Base-by-base conservation (phyloP, 2,329 filamentous ascomycete genomes). In the Fusarium albidum region DNA sequence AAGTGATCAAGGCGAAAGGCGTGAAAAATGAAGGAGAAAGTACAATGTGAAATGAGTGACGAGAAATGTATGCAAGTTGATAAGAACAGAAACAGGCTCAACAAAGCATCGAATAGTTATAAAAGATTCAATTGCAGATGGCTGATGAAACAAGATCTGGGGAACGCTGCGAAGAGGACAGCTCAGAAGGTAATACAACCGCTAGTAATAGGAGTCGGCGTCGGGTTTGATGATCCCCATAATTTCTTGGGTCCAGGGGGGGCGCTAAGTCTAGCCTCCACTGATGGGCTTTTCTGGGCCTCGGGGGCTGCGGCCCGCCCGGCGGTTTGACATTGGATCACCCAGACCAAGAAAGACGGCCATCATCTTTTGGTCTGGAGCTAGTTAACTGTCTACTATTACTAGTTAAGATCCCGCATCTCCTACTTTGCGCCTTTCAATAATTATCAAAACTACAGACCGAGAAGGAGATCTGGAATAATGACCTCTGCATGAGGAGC, bases 221-320 rank as follows among this genome's bases (percentile, higher is more conserved):
- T n/a, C n/a, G n/a, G n/a, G n/a, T 52, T 39, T 41, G 44, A 49
- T 42, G 21, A 49, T 43, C 53, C 57, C 46, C 49, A 57, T 60
- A 53, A 59, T 65, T 63, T 59, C 41, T 40, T 57, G 47, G 47
- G 45, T 56, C 51, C 64, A 66, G 57, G 63, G 64, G 63, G 37
- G 49, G 63, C 63, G 58, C 57, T 52, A 64, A 57, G 50, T 33
- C 42, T 38, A 56, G 55, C 37, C 41, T 40, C 40, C 15, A 34
- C n/a, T n/a, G n/a, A n/a, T 40, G 41, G 35, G 31, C 45, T 14
- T 49, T 26, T 28, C 35, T 40, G 29, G 45, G 32, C 25, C 38
- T 43, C 17, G 25, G 32, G 32, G 13, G 38, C 13, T n/a, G n/a
- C n/a, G n/a, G 25, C n/a, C 12, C 25, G 34, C 27, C 14, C 34